A percentile compares a stretch with the other conserved stretches of the same genome.
phyloP scores from a whole-genome alignment of 148 eudicot species.

The Cornus kousa region DNA sequence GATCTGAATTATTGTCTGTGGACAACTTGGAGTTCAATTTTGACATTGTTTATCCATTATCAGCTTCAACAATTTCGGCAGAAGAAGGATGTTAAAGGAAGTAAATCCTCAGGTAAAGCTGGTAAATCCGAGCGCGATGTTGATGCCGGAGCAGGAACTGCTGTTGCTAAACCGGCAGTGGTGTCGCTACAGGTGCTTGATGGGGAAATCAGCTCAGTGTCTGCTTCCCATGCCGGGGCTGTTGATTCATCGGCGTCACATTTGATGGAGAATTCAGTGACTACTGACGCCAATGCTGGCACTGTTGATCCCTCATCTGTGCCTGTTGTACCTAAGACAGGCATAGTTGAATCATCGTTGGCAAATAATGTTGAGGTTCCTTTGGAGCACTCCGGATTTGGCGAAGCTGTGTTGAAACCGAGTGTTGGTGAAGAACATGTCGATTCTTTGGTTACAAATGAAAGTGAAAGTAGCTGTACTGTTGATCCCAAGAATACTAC shows the following conservation, averaged over 20 bases:
- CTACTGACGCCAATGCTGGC: constrained; percentile 13
- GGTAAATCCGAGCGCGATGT: constrained; percentile 40
- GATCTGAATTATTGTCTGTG: background rate
- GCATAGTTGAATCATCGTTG: constrained; percentile 8
- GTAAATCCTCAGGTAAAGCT: constrained; percentile 44
- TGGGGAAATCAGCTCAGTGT: constrained; percentile 19
- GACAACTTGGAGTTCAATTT: constrained; percentile 12
- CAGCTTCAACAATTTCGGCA: constrained; percentile 94
- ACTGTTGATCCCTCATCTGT: constrained; percentile 24
- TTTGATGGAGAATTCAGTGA: constrained; percentile 21
- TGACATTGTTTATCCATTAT: constrained; percentile 16
- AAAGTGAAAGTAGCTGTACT: too few relatives aligned
- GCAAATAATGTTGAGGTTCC: constrained; percentile 17
- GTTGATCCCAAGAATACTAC: constrained; percentile 17
- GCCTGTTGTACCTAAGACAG: constrained; percentile 18
- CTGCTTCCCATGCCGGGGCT: constrained; percentile 13
- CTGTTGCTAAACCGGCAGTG: constrained; percentile 17
- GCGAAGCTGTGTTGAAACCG: constrained; percentile 12
- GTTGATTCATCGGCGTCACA: constrained; percentile 21
- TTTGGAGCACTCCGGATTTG: constrained; percentile 22
- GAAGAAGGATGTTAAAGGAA: constrained; percentile 68
- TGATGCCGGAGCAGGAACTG: constrained; percentile 25
- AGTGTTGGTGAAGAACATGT: constrained; percentile 16
- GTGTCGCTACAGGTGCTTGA: constrained; percentile 30
- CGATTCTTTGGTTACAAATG: too few relatives aligned